Percentiles rank a stretch among this genome's conserved stretches.
Evolutionary conservation across 768 basidiomycete genomes (phyloP).

Genomic region (Lactarius evosmus): DNA sequence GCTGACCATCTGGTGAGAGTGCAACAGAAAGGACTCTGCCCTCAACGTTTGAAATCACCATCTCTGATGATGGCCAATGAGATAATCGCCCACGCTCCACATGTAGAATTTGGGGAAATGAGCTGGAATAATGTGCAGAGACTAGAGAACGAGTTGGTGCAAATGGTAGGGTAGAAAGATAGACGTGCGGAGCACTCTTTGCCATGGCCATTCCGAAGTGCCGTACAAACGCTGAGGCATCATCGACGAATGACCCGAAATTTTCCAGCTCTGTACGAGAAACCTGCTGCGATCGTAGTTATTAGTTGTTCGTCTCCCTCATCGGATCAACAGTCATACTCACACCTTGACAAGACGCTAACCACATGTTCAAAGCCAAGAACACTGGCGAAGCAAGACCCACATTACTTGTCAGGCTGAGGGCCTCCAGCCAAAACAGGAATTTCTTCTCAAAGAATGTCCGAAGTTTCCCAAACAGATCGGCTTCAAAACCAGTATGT

Average conservation of each 20-base stretch:
- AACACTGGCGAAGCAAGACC: neutral
- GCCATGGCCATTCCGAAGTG: neutral
- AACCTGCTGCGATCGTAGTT: neutral
- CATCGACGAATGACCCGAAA: neutral
- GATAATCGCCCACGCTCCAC: neutral
- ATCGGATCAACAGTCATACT: neutral
- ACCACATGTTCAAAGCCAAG: neutral
- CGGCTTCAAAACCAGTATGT: neutral
- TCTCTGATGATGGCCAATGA: neutral
- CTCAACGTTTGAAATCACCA: neutral
- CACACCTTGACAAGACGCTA: neutral
- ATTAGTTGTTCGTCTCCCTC: neutral
- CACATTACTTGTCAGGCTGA: neutral
- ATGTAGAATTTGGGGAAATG: neutral
- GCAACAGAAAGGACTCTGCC: neutral
- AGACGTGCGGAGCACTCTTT: neutral
- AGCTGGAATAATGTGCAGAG: neutral
- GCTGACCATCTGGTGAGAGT: slow-evolving; percentile 19
- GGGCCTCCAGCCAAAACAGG: no score
- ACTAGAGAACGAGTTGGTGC: neutral
- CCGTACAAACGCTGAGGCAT: neutral
- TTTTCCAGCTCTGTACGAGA: neutral
- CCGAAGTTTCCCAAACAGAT: neutral
- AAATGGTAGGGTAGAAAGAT: slow-evolving; percentile 2
- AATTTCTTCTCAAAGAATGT: neutral